Evolutionary conservation across 108 stramenopile genomes (phyloP).

Genomic region (Asterionellopsis glacialis): DNA sequence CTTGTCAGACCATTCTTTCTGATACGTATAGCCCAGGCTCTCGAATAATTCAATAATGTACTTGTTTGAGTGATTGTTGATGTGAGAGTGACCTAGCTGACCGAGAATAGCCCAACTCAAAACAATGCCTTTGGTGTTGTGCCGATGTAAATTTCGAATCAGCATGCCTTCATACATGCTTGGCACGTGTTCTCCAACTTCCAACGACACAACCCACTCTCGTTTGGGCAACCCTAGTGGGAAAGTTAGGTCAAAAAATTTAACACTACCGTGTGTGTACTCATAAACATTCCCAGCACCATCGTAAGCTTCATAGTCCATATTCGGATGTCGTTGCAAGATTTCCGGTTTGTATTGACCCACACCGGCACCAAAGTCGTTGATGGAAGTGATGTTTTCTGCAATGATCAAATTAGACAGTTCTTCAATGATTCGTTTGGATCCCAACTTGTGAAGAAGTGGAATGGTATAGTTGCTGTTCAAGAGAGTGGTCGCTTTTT

Average conservation of each 20-base stretch:
- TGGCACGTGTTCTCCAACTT: constrained; percentile 29
- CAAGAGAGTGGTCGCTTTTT: no score
- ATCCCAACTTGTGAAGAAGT: no score
- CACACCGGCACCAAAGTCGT: constrained; percentile 27
- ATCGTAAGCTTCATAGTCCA: constrained; percentile 23
- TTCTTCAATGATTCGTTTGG: no score
- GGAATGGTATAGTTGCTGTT: no score
- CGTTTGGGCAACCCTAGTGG: constrained; percentile 16
- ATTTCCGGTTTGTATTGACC: constrained; percentile 19
- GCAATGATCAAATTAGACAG: no score
- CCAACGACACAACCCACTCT: constrained; percentile 33
- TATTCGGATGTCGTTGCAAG: constrained; percentile 2
- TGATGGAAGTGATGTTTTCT: constrained; percentile 15
- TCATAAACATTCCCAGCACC: constrained; percentile 19
- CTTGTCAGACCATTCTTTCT: neutral
- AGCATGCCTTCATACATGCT: constrained; percentile 31
- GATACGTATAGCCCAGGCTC: constrained; percentile 13
- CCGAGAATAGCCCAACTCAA: constrained; percentile 25
- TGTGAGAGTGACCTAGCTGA: constrained; percentile 15
- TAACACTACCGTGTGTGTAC: constrained; percentile 20
- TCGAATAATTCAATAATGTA: constrained; percentile 16
- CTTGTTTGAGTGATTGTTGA: constrained; percentile 18
- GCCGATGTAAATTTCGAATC: constrained; percentile 26
- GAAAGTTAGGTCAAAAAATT: constrained; percentile 21
- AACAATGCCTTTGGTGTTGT: constrained; percentile 29